Evolutionary conservation across 2,329 filamentous ascomycete genomes (phyloP).

Genomic region (Monilinia vaccinii-corymbosi): DNA sequence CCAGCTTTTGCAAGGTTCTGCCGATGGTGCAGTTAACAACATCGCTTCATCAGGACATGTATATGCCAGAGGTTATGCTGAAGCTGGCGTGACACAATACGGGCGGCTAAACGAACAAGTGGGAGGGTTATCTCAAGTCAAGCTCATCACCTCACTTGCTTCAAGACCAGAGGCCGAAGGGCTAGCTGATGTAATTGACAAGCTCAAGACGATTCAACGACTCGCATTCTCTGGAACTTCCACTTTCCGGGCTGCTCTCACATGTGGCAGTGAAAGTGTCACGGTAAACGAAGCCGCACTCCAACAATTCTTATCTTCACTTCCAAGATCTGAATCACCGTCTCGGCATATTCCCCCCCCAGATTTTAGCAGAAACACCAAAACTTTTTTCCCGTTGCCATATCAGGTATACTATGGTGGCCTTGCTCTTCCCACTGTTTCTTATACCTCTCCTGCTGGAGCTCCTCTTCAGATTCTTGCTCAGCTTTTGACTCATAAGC

Average conservation of each 20-base stretch:
- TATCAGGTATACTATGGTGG: slow-evolving; percentile 97
- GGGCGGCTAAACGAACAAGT: slow-evolving; percentile 74
- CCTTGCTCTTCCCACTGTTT: slow-evolving; percentile 70
- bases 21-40: slow-evolving; percentile 83
- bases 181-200: slow-evolving; percentile 65
- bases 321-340: slow-evolving; percentile 39
- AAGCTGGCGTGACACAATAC: slow-evolving; percentile 65
- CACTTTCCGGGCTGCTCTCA: slow-evolving; percentile 70
- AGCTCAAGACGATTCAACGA: slow-evolving; percentile 77
- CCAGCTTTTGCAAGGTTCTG: slow-evolving; percentile 76
- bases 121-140: slow-evolving; percentile 83
- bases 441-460: slow-evolving; percentile 66
- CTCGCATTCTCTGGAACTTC: slow-evolving; percentile 62
- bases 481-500: slow-evolving; percentile 90
- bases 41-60: slow-evolving; percentile 86
- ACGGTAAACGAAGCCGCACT: slow-evolving; percentile 62
- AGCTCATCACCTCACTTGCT: slow-evolving; percentile 71
- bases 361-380: slow-evolving; percentile 42
- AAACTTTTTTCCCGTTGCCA: slow-evolving; percentile 85
- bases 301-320: slow-evolving; percentile 55
- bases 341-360: slow-evolving; percentile 31
- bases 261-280: slow-evolving; percentile 70
- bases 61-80: slow-evolving; percentile 76
- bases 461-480: slow-evolving; percentile 82
- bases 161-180: slow-evolving; percentile 60